Conservation (phyloP, 2,329 filamentous ascomycete species). For the Arthrobotrys sphaeroides region DNA sequence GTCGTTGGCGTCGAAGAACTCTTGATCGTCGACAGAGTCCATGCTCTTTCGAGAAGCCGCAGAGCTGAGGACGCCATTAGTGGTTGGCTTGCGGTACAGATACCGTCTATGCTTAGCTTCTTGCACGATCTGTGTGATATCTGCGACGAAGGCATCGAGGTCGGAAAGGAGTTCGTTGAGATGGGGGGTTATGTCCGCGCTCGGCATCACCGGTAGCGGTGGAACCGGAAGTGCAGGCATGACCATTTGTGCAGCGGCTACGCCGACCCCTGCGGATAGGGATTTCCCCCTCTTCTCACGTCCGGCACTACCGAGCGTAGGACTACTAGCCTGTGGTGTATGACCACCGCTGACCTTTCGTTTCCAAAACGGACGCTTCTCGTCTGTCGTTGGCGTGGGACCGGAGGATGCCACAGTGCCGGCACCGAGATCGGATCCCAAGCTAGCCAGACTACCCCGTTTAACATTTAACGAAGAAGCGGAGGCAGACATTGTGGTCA, state of each 20-base stretch:
- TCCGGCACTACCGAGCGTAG: conserved; percentile 58
- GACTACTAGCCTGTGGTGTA: conserved; percentile 61
- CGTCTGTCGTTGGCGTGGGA: conserved; percentile 60
- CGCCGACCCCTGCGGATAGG: conserved; percentile 50
- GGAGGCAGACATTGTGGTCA: conserved; percentile 72
- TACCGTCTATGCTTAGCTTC: conserved; percentile 81
- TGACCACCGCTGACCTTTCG: conserved; percentile 74
- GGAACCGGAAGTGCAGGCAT: conserved; percentile 40
- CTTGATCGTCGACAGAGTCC: conserved; percentile 82
- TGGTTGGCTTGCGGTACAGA: conserved; percentile 64
- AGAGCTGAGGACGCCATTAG: conserved; percentile 30
- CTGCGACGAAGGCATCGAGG: conserved; percentile 81
- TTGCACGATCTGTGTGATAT: conserved; percentile 79
- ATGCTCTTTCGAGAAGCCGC: conserved; percentile 72
- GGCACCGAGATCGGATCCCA: conserved; percentile 36
- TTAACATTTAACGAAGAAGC: conserved; percentile 56
- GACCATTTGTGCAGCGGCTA: conserved; percentile 39
- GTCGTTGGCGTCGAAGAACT: conserved; percentile 87
- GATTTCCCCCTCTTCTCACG: conserved; percentile 54
- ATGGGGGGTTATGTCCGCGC: conserved; percentile 77
- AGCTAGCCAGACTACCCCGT: conserved; percentile 33
- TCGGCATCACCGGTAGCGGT: conserved; percentile 61
- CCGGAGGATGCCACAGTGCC: neutral
- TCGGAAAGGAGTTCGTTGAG: conserved; percentile 84
- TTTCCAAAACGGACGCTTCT: conserved; percentile 88